A percentile compares a stretch with the other conserved stretches of the same genome.
These are phyloP conservation scores for Macrotyloma uniflorum DNA, from an alignment of 306 rosid species.

Conservation along the genomic window DNA sequence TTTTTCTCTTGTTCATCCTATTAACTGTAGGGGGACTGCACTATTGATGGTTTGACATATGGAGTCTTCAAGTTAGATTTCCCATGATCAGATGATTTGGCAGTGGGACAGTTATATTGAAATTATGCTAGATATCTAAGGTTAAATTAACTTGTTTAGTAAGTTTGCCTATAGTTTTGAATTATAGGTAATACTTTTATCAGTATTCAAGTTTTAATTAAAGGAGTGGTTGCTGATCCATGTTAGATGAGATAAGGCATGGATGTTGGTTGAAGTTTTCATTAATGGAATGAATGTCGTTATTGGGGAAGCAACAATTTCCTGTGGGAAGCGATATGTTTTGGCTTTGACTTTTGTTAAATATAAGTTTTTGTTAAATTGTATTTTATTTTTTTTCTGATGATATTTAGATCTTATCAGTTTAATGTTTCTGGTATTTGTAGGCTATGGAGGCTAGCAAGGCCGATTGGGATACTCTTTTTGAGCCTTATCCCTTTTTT, in stretches of 20 bases:
- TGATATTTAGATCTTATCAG: conserved; percentile 11
- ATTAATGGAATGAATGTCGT: neutral
- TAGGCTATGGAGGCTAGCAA: conserved; percentile 85
- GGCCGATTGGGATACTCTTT: conserved; percentile 94
- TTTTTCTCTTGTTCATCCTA: neutral
- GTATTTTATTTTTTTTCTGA: neutral
- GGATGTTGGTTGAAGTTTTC: neutral
- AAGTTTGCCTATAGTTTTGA: neutral
- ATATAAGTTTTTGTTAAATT: neutral
- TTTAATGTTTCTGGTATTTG: conserved; percentile 43
- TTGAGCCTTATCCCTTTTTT: conserved; percentile 83
- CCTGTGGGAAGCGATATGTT: conserved; percentile 9
- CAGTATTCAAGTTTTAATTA: neutral
- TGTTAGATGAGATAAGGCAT: conserved; percentile 12
- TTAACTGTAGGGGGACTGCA: conserved; percentile 2
- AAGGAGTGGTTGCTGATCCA: neutral
- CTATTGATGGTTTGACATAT: conserved; percentile 15
- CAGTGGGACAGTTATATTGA: conserved; percentile 3
- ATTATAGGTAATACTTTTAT: neutral
- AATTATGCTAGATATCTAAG: conserved; percentile 8
- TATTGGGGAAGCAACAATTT: neutral
- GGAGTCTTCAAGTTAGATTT: conserved; percentile 12
- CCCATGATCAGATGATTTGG: neutral
- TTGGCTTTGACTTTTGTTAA: neutral
- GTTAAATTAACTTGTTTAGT: conserved; percentile 24